Evolutionary conservation across 2,329 filamentous ascomycete genomes (phyloP).

Genomic region (Colletotrichum sp.): DNA sequence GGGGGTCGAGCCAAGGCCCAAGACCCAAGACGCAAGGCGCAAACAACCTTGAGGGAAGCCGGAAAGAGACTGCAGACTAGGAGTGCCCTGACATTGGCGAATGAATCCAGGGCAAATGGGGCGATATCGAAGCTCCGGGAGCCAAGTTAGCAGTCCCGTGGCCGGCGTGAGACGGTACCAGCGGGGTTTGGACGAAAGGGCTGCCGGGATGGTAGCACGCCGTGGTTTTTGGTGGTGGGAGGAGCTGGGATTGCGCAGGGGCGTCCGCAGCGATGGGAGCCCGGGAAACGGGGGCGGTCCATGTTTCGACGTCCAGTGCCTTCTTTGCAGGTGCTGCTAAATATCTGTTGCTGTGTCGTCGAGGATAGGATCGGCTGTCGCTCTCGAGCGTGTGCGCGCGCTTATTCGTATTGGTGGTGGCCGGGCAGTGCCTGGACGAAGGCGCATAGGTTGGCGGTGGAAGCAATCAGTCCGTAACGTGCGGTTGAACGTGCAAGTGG

Average conservation of each 20-base stretch:
- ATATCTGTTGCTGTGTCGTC: not conserved
- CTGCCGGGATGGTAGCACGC: not conserved
- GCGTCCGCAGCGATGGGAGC: slow-evolving; percentile 10
- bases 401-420: not conserved
- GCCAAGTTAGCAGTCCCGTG: slow-evolving; percentile 11
- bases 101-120: not conserved
- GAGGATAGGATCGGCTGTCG: not conserved
- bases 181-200: slow-evolving; percentile 18
- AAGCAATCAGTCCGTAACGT: not conserved
- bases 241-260: slow-evolving; percentile 8
- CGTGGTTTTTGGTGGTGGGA: not conserved
- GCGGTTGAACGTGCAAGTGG: not conserved
- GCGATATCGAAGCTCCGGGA: slow-evolving; percentile 2
- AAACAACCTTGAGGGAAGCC: not conserved
- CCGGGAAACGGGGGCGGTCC: slow-evolving; percentile 1
- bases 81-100: not conserved
- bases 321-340: not conserved
- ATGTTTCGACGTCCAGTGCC: slow-evolving; percentile 1
- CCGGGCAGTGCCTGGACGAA: not conserved
- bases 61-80: not conserved
- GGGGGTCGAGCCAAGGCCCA: not conserved
- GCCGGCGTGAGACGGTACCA: slow-evolving; percentile 5
- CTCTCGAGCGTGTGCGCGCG: not conserved
- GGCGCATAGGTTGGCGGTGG: not conserved
- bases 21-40: not conserved